A percentile compares a stretch with the other conserved stretches of the same genome.
These are phyloP conservation scores for Acanthamoeba castellanii DNA, from an alignment of 208 protist genomes.

Conservation along the genomic window DNA sequence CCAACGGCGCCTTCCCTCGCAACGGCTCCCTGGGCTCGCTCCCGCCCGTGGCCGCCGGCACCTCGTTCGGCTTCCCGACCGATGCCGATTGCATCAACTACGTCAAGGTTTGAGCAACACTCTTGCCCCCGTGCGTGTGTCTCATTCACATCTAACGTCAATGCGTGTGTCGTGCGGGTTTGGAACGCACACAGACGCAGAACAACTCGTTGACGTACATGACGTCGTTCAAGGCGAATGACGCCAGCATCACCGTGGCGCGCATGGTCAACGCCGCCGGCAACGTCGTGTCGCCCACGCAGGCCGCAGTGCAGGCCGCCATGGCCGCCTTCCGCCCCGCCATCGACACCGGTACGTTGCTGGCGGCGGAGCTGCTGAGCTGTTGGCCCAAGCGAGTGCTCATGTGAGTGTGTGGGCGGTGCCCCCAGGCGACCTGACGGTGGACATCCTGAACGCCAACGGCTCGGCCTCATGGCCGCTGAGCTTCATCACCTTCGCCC, in stretches of 20 bases:
- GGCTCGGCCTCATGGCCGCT: neutral
- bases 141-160: neutral
- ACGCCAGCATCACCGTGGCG: neutral
- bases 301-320: neutral
- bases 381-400: no score
- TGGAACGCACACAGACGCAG: neutral
- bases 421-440: neutral
- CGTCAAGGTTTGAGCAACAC: neutral
- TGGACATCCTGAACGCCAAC: conserved; percentile 27
- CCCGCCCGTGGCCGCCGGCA: neutral
- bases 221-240: neutral
- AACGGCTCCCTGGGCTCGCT: neutral
- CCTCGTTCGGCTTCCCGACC: neutral
- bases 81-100: neutral
- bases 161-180: neutral
- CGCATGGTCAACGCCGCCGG: conserved; percentile 1
- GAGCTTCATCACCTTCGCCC: neutral
- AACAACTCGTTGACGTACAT: conserved; percentile 7
- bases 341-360: neutral
- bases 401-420: no score
- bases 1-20: neutral
- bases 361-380: no score
- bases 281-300: neutral
- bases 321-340: neutral
- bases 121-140: neutral